Evolutionary conservation across 208 protist species (phyloP), one percentile per base, ranked within the genome.

Genomic region (Leptomonas seymouri): DNA sequence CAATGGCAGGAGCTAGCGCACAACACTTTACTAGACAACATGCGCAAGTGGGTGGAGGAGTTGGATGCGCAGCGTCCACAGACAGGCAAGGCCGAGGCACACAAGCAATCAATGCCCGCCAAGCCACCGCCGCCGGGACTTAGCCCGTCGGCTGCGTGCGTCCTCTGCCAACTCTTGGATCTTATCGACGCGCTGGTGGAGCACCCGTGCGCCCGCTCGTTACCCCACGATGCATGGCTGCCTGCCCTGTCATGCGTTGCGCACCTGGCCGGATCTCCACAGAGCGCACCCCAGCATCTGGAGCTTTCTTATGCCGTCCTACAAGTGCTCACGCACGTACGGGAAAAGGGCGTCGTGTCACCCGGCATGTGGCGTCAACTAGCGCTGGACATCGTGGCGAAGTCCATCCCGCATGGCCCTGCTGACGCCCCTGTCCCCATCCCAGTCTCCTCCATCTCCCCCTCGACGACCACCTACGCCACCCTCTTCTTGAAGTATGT

Each of bases 181-280:
- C 73, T 82, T 20, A 48, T 68, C 23, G 49, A 54, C 14, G 67
- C 57, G n/a, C 56, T 82, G 30, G 61, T 51, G 21, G 54, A 69
- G 31, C 70, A 82, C 41, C 77, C 71, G 34, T 82, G 77, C 46
- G 62, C 63, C 21, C 71, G 66, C 27, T 44, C 71, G n/a, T 27
- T 82, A 56, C 27, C 60, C 25, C 50, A 8, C 16, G 66, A 68
- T n/a, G 36, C 70, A 55, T 82, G 77, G 77, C 28, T 46, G 51
- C 61, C 67, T 23, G 31, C 74, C 54, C 71, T 78, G 55, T 53
- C 41, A 15, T 55, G 36, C 41, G 77, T 71, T 16, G 71, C 31
- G 5, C 42, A 42, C 11, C 50, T 71, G n/a, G 62, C 72, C 27
- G 67, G 71, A 8, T 41, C 69, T 16, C 56, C 77, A 21, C 67